A percentile compares a stretch with the other conserved stretches of the same genome.
phyloP scores from a whole-genome alignment of 306 rosid species.

The cucumber (Cucumis sativus) region Cucumber_9930_V3 NC_026655.2:2064001-2064500 shows the following conservation, averaged over 20 bases:
- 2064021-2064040: background rate
- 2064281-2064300: background rate
- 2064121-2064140: background rate
- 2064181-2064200: conserved; percentile 40
- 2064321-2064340: background rate
- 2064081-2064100: background rate
- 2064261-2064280: background rate
- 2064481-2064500: too few relatives aligned
- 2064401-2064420: too few relatives aligned
- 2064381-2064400: too few relatives aligned
- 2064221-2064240: conserved; percentile 35
- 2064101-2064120: background rate
- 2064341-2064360: background rate
- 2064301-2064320: background rate
- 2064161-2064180: conserved; percentile 22
- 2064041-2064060: background rate
- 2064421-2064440: too few relatives aligned
- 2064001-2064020: background rate
- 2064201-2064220: conserved; percentile 74
- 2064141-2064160: background rate
- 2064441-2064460: too few relatives aligned
- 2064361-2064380: too few relatives aligned
- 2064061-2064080: background rate
- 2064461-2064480: too few relatives aligned
- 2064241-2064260: background rate